phyloP scores from a whole-genome alignment of 129 eudicot species.

The Helianthus annuus region DNA sequence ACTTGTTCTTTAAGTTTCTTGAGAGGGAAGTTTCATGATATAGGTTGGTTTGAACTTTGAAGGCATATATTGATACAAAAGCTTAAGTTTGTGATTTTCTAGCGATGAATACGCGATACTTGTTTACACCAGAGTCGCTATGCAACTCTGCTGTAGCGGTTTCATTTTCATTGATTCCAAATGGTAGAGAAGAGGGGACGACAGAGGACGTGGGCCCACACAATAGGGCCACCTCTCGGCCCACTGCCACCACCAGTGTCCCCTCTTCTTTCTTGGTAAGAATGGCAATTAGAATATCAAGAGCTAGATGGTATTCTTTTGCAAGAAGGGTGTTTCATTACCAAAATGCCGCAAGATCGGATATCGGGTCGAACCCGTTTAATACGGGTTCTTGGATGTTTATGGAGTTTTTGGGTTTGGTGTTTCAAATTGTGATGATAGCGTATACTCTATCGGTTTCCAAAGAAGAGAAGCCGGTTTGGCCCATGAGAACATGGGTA shows the following conservation, averaged over 20 bases:
- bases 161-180: constrained; percentile 39
- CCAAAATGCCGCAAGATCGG: constrained; percentile 77
- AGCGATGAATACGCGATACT: constrained; percentile 48
- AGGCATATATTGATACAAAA: constrained; percentile 16
- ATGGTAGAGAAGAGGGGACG: constrained; percentile 28
- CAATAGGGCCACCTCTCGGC: constrained; percentile 26
- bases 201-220: constrained; percentile 13
- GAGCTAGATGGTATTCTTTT: constrained; percentile 83
- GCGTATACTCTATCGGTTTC: constrained; percentile 53
- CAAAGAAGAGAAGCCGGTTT: constrained; percentile 75
- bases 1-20: constrained; percentile 25
- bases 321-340: constrained; percentile 87
- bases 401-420: constrained; percentile 58
- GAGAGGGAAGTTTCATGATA: constrained; percentile 28
- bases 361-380: constrained; percentile 76
- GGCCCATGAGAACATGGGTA: constrained; percentile 97
- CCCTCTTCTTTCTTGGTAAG: constrained; percentile 61
- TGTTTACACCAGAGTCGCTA: constrained; percentile 41
- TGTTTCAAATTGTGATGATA: constrained; percentile 52
- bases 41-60: constrained; percentile 27
- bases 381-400: constrained; percentile 71
- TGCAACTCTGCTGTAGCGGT: constrained; percentile 45
- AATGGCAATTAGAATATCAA: constrained; percentile 82
- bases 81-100: constrained; percentile 15
- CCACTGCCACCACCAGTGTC: not conserved